Conservation (phyloP, 805 yeast genomes). For the Huiozyma naganishii region DNA sequence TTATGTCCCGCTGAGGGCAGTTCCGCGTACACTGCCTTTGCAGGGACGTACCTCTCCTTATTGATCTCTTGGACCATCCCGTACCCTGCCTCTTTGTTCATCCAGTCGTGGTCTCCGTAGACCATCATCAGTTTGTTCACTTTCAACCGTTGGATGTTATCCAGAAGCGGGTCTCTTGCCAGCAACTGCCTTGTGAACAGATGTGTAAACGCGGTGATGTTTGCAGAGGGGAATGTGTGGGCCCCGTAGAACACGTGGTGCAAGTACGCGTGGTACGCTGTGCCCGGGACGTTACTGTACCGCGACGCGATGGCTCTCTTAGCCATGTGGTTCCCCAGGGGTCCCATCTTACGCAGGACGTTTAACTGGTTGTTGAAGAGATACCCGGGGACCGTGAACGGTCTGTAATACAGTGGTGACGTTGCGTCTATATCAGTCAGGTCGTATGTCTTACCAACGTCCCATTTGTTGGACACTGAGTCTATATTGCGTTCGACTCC, state of each 20-base stretch:
- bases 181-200: constrained; percentile 30
- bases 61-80: constrained; percentile 11
- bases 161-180: constrained; percentile 56
- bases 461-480: constrained; percentile 35
- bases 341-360: constrained; percentile 37
- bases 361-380: constrained; percentile 33
- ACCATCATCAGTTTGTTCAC: constrained; percentile 31
- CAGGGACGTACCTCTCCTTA: constrained; percentile 1
- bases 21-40: constrained; percentile 9
- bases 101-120: constrained; percentile 69
- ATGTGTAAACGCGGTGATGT: constrained; percentile 21
- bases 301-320: constrained; percentile 26
- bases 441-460: constrained; percentile 9
- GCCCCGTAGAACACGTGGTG: constrained; percentile 10
- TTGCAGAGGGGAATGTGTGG: constrained; percentile 7
- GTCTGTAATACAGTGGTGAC: constrained; percentile 29
- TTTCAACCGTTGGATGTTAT: constrained; percentile 35
- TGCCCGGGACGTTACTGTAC: constrained; percentile 21
- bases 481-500: constrained; percentile 65
- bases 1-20: constrained; percentile 60
- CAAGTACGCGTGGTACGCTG: constrained; percentile 20
- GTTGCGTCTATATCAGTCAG: constrained; percentile 32
- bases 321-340: constrained; percentile 30
- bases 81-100: constrained; percentile 49
- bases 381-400: constrained; percentile 21